A percentile compares a stretch with the other conserved stretches of the same genome.
Evolutionary conservation across 1,284 basidiomycete genomes (phyloP).

Genomic region (Puccinia brachypodii): DNA sequence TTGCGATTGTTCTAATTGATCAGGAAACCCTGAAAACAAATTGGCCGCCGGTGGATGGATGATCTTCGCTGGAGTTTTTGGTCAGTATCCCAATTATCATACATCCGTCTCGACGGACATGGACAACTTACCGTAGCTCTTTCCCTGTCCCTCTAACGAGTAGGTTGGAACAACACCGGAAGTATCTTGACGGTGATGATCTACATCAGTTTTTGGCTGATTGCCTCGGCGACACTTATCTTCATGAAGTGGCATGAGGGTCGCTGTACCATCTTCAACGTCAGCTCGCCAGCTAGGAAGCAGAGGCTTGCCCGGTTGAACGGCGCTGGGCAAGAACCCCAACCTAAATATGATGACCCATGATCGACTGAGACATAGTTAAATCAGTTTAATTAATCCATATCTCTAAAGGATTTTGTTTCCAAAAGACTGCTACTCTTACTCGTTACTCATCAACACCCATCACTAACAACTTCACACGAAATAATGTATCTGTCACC

Average conservation of each 20-base stretch:
- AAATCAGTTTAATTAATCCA: background rate
- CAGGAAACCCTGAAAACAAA: conserved; percentile 48
- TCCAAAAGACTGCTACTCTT: background rate
- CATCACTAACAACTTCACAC: background rate
- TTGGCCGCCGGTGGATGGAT: conserved; percentile 40
- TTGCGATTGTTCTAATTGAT: background rate
- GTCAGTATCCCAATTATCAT: background rate
- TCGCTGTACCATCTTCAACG: conserved; percentile 58
- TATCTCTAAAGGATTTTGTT: background rate
- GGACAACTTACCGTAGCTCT: background rate
- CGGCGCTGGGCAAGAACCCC: background rate
- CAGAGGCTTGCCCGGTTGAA: background rate
- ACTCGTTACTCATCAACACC: background rate
- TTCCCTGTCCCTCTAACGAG: conserved; percentile 40
- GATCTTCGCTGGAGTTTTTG: conserved; percentile 43
- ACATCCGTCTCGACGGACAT: background rate
- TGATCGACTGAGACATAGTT: background rate
- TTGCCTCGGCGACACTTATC: conserved; percentile 66
- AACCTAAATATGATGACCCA: background rate
- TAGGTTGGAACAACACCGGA: conserved; percentile 59
- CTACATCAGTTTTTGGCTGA: conserved; percentile 79
- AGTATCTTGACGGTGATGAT: conserved; percentile 69
- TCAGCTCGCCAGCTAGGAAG: conserved; percentile 50
- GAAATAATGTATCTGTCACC: too few relatives aligned
- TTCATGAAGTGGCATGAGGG: conserved; percentile 69